A percentile compares a stretch with the other conserved stretches of the same genome.
These are phyloP conservation scores for Boechera stricta DNA, from an alignment of 345 rosid species.

Conservation along the genomic window DNA sequence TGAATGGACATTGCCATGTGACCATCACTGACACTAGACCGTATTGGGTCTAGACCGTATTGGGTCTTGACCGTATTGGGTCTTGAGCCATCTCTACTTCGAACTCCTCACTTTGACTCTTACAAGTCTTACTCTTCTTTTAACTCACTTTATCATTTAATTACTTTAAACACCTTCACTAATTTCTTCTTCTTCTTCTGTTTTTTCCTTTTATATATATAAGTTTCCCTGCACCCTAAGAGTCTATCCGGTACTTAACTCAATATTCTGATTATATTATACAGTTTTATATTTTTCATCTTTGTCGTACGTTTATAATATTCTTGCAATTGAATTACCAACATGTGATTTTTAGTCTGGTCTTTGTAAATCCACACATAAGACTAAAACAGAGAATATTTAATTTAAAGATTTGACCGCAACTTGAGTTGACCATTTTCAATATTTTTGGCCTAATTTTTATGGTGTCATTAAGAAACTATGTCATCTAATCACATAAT, in stretches of 20 bases:
- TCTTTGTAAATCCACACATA: slow-evolving; percentile 30
- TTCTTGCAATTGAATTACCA: slow-evolving; percentile 16
- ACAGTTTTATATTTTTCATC: slow-evolving; percentile 3
- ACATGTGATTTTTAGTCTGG: slow-evolving; percentile 30
- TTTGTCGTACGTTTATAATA: slow-evolving; percentile 20
- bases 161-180: slow-evolving; percentile 28
- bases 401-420: slow-evolving; percentile 12
- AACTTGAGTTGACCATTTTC: slow-evolving; percentile 31
- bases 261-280: slow-evolving; percentile 8
- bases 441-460: neutral
- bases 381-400: neutral
- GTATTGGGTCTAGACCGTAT: slow-evolving; percentile 48
- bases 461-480: neutral
- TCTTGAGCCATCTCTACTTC: slow-evolving; percentile 56
- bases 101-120: slow-evolving; percentile 59
- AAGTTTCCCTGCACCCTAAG: neutral
- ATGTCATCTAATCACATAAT: neutral
- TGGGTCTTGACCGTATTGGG: slow-evolving; percentile 51
- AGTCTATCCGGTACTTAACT: slow-evolving; percentile 18
- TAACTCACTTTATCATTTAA: slow-evolving; percentile 26
- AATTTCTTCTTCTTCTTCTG: neutral
- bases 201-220: no score
- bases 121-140: slow-evolving; percentile 41
- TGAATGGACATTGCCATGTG: slow-evolving; percentile 61
- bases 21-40: slow-evolving; percentile 50